phyloP scores from a whole-genome alignment of 1,284 basidiomycete genomes.

The Abortiporus biennis region DNA sequence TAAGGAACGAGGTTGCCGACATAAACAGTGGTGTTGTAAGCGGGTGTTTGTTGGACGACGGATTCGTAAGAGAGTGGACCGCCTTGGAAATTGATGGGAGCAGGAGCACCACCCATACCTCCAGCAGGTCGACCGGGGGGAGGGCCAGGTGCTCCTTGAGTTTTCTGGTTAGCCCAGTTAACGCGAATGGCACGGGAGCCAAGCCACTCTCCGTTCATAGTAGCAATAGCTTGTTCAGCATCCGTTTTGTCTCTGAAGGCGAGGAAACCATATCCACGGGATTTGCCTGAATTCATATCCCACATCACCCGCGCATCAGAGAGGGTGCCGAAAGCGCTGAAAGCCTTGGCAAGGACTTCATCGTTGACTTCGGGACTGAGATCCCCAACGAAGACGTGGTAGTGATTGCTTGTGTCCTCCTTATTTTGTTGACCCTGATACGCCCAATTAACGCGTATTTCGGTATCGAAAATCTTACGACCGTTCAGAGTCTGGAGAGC shows the following conservation, averaged over 20 bases:
- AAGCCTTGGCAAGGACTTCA: conserved; percentile 93
- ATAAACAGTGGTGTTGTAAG: conserved; percentile 94
- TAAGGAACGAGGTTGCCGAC: conserved; percentile 97
- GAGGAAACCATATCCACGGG: conserved; percentile 90
- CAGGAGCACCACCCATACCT: conserved; percentile 56
- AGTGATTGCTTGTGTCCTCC: conserved; percentile 94
- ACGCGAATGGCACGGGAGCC: conserved; percentile 96
- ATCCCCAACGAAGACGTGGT: conserved; percentile 98
- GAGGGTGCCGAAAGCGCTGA: conserved; percentile 90
- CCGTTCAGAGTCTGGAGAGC: conserved; percentile 96
- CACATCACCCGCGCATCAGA: conserved; percentile 99
- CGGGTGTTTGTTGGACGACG: conserved; percentile 84
- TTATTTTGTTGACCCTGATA: conserved; percentile 96
- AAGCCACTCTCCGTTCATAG: conserved; percentile 99
- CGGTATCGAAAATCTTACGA: conserved; percentile 96
- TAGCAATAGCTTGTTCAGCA: conserved; percentile 95
- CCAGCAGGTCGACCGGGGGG: conserved; percentile 33
- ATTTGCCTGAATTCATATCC: conserved; percentile 99
- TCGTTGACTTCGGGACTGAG: conserved; percentile 98
- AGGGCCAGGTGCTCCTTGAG: conserved; percentile 52
- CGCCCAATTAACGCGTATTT: conserved; percentile 97
- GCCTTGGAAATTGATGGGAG: conserved; percentile 80
- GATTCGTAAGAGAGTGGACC: conserved; percentile 84
- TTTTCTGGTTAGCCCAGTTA: conserved; percentile 99
- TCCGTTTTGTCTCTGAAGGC: conserved; percentile 95